These are phyloP conservation scores for Coelastrella sp. DNA, from an alignment of 139 green algal genomes.

Conservation along the genomic window DNA sequence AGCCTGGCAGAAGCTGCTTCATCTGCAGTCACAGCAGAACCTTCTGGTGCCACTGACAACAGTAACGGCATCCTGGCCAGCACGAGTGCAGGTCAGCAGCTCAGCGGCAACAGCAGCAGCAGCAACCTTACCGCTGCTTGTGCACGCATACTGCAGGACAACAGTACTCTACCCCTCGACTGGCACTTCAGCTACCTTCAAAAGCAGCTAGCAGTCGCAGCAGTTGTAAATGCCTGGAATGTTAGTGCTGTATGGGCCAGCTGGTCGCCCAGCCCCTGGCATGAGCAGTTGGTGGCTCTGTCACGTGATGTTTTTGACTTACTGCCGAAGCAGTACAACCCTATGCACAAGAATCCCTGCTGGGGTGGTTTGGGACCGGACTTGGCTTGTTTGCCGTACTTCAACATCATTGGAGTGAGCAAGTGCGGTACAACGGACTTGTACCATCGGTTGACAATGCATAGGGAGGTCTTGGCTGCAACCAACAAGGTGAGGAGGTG, in stretches of 20 bases:
- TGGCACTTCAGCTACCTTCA: slow-evolving; percentile 2
- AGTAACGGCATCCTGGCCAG: too few relatives aligned
- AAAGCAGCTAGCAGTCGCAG: not conserved
- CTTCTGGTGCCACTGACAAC: not conserved
- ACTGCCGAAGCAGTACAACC: slow-evolving; percentile 57
- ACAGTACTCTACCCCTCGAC: not conserved
- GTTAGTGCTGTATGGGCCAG: slow-evolving; percentile 32
- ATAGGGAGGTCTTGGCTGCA: slow-evolving; percentile 62
- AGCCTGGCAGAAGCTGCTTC: not conserved
- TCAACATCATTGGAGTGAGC: slow-evolving; percentile 70
- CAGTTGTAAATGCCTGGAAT: not conserved
- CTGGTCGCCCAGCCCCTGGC: slow-evolving; percentile 32
- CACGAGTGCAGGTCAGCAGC: too few relatives aligned
- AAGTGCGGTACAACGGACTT: slow-evolving; percentile 80
- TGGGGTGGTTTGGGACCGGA: slow-evolving; percentile 45
- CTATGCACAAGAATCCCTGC: slow-evolving; percentile 68
- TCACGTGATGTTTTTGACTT: slow-evolving; percentile 60
- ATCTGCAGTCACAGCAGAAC: too few relatives aligned
- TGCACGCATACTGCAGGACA: not conserved
- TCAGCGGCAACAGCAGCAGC: not conserved
- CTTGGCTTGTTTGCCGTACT: slow-evolving; percentile 72
- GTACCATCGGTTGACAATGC: slow-evolving; percentile 69
- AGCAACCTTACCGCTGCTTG: slow-evolving; percentile 13
- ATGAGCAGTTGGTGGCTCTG: not conserved
- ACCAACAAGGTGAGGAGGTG: slow-evolving; percentile 61